Conservation (phyloP, 257 asterid genomes). For the Misopates orontium region DNA sequence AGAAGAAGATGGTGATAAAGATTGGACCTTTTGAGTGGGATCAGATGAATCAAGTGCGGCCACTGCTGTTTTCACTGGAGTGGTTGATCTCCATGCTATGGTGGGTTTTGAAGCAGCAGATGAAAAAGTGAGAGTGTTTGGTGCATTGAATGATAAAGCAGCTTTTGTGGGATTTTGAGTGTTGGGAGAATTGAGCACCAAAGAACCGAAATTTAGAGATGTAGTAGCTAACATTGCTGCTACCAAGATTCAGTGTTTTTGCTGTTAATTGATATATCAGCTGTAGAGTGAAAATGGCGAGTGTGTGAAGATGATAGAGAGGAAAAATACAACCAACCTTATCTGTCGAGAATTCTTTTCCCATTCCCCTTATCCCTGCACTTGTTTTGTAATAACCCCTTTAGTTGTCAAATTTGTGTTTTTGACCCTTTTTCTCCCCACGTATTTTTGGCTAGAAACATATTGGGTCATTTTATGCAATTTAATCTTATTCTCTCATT, state of each 20-base stretch:
- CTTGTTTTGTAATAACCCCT: constrained; percentile 24
- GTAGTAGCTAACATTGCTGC: constrained; percentile 67
- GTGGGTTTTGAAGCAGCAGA: constrained; percentile 41
- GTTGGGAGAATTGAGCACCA: constrained; percentile 34
- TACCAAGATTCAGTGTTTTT: constrained; percentile 19
- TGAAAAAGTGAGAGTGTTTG: constrained; percentile 33
- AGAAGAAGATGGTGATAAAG: background rate
- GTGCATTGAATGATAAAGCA: constrained; percentile 41
- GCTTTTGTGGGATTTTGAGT: constrained; percentile 41
- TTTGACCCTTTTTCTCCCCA: constrained; percentile 1
- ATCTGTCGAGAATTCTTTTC: constrained; percentile 40
- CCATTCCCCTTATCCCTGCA: constrained; percentile 46
- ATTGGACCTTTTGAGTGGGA: constrained; percentile 56
- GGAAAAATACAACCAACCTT: constrained; percentile 41
- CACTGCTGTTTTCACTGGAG: constrained; percentile 49
- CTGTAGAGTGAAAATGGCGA: constrained; percentile 5
- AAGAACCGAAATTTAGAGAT: constrained; percentile 59
- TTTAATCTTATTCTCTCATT: background rate
- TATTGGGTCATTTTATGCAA: too few relatives aligned
- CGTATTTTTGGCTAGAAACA: too few relatives aligned
- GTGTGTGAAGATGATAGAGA: constrained; percentile 29
- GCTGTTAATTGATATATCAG: background rate
- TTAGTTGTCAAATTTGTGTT: constrained; percentile 22
- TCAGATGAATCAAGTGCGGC: constrained; percentile 76
- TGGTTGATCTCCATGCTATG: constrained; percentile 37